These are phyloP conservation scores for Dendrocalamus latiflorus DNA, from an alignment of 202 grass and related monocot species.

Conservation along the genomic window DNA sequence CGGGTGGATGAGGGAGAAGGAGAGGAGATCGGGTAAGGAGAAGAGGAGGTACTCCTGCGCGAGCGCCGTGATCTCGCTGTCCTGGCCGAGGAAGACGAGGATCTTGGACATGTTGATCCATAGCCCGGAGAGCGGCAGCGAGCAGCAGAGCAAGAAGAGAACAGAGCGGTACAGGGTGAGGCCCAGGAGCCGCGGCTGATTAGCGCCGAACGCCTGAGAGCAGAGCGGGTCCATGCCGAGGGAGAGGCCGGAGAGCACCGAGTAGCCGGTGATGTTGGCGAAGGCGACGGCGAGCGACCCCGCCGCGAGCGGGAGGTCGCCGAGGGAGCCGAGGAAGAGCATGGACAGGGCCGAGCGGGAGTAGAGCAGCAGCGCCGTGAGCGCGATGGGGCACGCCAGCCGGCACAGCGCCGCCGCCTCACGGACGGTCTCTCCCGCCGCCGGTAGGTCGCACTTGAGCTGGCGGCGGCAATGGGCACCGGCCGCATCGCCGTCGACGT, in stretches of 20 bases:
- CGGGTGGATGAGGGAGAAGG: constrained; percentile 91
- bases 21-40: constrained; percentile 81
- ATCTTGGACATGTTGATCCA: constrained; percentile 80
- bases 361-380: constrained; percentile 83
- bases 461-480: neutral
- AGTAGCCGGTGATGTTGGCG: constrained; percentile 96
- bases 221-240: constrained; percentile 98
- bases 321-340: constrained; percentile 87
- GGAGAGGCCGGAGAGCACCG: constrained; percentile 74
- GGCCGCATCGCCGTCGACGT: neutral
- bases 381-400: constrained; percentile 73
- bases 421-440: constrained; percentile 15
- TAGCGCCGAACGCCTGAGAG: constrained; percentile 85
- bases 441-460: constrained; percentile 1
- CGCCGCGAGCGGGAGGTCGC: constrained; percentile 78
- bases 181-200: constrained; percentile 54
- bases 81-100: constrained; percentile 72
- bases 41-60: constrained; percentile 71
- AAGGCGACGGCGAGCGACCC: constrained; percentile 85
- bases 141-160: constrained; percentile 90
- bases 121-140: constrained; percentile 61
- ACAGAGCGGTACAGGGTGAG: constrained; percentile 80
- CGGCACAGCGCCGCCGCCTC: constrained; percentile 65
- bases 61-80: constrained; percentile 63
- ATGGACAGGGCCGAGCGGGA: constrained; percentile 78